phyloP scores from a whole-genome alignment of 768 basidiomycete genomes.

The Rhizopogon vulgaris region DNA sequence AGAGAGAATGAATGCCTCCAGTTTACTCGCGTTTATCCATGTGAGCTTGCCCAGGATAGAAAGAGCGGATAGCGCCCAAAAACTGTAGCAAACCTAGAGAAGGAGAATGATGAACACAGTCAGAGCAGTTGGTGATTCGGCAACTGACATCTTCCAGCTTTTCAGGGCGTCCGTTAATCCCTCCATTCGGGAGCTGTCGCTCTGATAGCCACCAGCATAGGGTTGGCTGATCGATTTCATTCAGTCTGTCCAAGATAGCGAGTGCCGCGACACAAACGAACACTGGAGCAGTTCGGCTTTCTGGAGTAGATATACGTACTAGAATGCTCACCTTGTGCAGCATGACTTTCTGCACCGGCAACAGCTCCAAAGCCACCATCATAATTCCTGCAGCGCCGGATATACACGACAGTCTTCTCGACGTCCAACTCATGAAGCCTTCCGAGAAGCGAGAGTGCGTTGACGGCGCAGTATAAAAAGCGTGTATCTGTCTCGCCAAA shows the following conservation, averaged over 20 bases:
- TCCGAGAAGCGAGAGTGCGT: slow-evolving; percentile 76
- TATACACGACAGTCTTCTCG: slow-evolving; percentile 64
- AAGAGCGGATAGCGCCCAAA: slow-evolving; percentile 90
- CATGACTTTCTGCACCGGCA: slow-evolving; percentile 89
- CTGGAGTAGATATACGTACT: not conserved
- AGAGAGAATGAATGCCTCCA: slow-evolving; percentile 78
- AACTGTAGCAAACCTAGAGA: slow-evolving; percentile 91
- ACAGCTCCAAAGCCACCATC: slow-evolving; percentile 90
- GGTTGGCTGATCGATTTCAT: slow-evolving; percentile 72
- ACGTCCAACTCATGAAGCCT: slow-evolving; percentile 61
- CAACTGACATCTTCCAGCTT: slow-evolving; percentile 87
- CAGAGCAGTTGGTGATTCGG: not conserved
- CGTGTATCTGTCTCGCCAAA: slow-evolving; percentile 94
- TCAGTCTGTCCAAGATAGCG: slow-evolving; percentile 79
- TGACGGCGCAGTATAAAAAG: slow-evolving; percentile 85
- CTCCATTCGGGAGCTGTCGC: slow-evolving; percentile 88
- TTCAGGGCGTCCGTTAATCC: slow-evolving; percentile 95
- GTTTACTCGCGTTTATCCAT: slow-evolving; percentile 84
- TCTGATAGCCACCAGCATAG: slow-evolving; percentile 93
- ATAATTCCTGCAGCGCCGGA: slow-evolving; percentile 80
- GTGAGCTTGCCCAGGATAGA: slow-evolving; percentile 75
- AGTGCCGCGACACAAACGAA: slow-evolving; percentile 87
- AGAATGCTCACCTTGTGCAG: slow-evolving; percentile 65
- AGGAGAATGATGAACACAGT: not conserved
- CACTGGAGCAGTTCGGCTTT: slow-evolving; percentile 38